phyloP scores from a whole-genome alignment of 2,329 filamentous ascomycete species.

The Fusarium metavorans region DNA sequence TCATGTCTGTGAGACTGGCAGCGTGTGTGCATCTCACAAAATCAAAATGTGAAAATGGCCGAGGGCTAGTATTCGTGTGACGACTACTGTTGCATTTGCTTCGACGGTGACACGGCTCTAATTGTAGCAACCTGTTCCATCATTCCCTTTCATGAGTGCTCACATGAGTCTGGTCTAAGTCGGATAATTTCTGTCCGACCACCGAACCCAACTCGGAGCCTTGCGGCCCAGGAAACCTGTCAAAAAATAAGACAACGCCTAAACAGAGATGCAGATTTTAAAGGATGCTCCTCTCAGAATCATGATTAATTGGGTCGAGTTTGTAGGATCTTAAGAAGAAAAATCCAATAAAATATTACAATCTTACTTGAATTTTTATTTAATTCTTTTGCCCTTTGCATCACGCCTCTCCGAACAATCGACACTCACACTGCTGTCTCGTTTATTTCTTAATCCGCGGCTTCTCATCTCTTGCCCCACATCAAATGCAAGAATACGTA shows the following conservation, averaged over 20 bases:
- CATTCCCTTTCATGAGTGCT: neutral
- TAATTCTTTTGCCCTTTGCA: neutral
- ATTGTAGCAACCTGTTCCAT: neutral
- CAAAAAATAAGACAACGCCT: neutral
- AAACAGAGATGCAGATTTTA: neutral
- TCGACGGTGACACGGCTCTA: neutral
- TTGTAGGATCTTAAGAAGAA: no score
- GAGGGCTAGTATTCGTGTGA: neutral
- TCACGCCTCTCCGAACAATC: no score
- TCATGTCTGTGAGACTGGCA: neutral
- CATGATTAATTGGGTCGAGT: fast-evolving
- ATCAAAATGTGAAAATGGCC: neutral
- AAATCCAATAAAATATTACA: neutral
- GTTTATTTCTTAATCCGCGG: neutral
- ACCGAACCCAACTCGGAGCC: neutral
- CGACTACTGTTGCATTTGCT: neutral
- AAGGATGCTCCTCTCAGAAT: neutral
- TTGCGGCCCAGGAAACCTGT: neutral
- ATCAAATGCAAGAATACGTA: constrained; percentile 33
- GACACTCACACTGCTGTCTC: neutral
- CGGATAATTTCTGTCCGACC: neutral
- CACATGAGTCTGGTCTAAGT: neutral
- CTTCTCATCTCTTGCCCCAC: constrained; percentile 20
- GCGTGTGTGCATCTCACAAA: neutral
- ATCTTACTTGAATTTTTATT: neutral